Evolutionary conservation across 257 asterid species (phyloP), one percentile per base, ranked within the genome.

Genomic region (Phtheirospermum japonicum): DNA sequence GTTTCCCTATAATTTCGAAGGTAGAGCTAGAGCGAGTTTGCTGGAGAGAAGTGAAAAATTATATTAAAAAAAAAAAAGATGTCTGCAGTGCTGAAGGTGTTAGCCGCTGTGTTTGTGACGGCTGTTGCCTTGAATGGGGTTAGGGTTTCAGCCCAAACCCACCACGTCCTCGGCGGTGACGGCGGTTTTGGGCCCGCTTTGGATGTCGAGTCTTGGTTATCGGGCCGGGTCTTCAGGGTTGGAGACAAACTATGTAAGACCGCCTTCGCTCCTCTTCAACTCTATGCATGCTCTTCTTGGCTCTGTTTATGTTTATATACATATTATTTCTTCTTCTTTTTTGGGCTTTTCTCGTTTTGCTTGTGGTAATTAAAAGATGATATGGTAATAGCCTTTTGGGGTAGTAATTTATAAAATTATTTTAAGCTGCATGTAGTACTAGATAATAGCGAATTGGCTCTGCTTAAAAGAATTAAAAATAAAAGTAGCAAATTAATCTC

Each of bases 231-330:
- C 59, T 80, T 88, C 77, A 75, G 64, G 52, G 86, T 82, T 32
- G 96, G 96, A 6, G 96, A 88, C 78, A 78, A 71, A 57, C 45
- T 88, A 39, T 81, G 96, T 88, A 66, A 71, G 85, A 12, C 16
- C 8, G 1, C n/a, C 28, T 9, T 6, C 17, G 0, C 20, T 52
- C 18, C 13, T 50, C 48, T 16, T n/a, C 54, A 2, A 13, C 50
- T 69, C 12, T 30, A 9, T 39, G 10, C 66, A 37, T 33, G 1
- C 37, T 11, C 7, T 7, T 54, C 9, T 12, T 0, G 17, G 50
- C 17, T 10, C 2, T 43, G 17, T 23, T 23, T 23, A 12, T 43
- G 4, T 11, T 42, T 42, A 7, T 8, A n/a, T n/a, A n/a, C n/a
- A n/a, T n/a, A 43, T 0, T 33, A 33, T 5, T 33, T 33, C 9